phyloP scores from a whole-genome alignment of 2,329 filamentous ascomycete species.

The Chalaropsis thielavioides region DNA sequence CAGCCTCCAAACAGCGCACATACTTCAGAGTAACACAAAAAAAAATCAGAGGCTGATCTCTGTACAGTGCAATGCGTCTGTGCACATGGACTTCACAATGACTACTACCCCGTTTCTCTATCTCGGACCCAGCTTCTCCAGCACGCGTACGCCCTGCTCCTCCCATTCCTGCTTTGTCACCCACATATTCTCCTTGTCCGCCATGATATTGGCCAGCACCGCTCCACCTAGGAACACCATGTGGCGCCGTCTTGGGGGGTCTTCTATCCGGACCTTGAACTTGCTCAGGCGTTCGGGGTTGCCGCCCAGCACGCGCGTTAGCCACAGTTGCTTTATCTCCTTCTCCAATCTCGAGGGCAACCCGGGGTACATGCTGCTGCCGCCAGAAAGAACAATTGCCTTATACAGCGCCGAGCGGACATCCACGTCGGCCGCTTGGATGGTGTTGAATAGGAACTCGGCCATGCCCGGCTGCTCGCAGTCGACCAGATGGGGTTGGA shows the following conservation, averaged over 20 bases:
- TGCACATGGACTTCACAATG: background rate
- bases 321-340: constrained; percentile 96
- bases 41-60: background rate
- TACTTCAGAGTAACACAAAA: background rate
- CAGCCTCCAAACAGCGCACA: background rate
- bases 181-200: constrained; percentile 98
- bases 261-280: constrained; percentile 99
- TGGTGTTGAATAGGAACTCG: constrained; percentile 97
- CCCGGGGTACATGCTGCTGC: constrained; percentile 97
- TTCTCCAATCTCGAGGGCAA: constrained; percentile 91
- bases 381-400: constrained; percentile 89
- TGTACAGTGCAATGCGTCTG: background rate
- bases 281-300: constrained; percentile 91
- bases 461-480: constrained; percentile 94
- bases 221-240: constrained; percentile 99
- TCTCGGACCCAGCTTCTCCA: constrained; percentile 89
- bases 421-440: constrained; percentile 89
- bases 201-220: constrained; percentile 96
- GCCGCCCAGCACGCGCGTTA: constrained; percentile 76
- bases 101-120: constrained; percentile 28
- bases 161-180: constrained; percentile 94
- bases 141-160: constrained; percentile 68
- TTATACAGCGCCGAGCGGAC: constrained; percentile 90
- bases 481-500: constrained; percentile 95
- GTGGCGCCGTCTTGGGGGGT: constrained; percentile 85